phyloP scores from a whole-genome alignment of 495 filamentous ascomycete species.

The Lasiosphaeria ovina region DNA sequence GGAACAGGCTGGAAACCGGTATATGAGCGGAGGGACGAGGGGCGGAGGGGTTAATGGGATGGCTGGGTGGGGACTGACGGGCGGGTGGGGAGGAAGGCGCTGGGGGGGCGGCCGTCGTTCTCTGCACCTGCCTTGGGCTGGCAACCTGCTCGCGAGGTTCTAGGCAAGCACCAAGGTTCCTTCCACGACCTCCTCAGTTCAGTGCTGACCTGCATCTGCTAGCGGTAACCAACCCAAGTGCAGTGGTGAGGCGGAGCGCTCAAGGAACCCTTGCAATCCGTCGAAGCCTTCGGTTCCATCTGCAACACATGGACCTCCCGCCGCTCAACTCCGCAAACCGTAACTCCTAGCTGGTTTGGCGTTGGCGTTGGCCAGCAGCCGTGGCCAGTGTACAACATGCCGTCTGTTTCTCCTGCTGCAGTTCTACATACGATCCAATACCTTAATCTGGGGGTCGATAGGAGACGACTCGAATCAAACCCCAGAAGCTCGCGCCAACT shows the following conservation, averaged over 20 bases:
- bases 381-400: background rate
- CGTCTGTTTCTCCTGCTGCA: too few species aligned
- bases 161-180: too few species aligned
- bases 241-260: too few species aligned
- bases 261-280: background rate
- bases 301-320: background rate
- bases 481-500: background rate
- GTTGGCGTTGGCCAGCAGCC: background rate
- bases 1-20: slow-evolving; percentile 4
- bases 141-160: too few species aligned
- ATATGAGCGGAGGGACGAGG: slow-evolving; percentile 5
- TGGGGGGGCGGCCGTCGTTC: background rate
- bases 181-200: too few species aligned
- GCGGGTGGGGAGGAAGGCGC: background rate
- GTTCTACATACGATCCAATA: too few species aligned
- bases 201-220: too few species aligned
- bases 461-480: background rate
- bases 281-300: background rate
- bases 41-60: slow-evolving; percentile 10
- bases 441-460: background rate
- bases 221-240: too few species aligned
- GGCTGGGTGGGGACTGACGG: slow-evolving; percentile 7
- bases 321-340: background rate
- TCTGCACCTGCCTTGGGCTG: too few species aligned
- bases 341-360: background rate